phyloP scores from a whole-genome alignment of 2,329 filamentous ascomycete species.

The Knoxdaviesia capensis region DNA sequence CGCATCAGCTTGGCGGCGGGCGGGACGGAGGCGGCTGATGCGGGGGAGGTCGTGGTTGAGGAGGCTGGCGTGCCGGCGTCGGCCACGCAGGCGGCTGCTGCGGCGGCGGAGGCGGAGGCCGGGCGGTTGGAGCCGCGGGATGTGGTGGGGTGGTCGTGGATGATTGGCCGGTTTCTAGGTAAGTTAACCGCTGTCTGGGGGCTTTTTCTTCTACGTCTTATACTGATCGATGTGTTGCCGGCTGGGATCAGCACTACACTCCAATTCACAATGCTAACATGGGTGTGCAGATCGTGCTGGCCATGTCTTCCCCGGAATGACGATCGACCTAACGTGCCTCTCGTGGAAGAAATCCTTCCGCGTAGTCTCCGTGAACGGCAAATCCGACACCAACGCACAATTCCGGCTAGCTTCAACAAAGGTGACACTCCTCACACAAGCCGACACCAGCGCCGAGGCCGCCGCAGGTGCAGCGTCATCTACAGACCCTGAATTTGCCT shows the following conservation, averaged over 20 bases:
- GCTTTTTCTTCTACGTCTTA: no score
- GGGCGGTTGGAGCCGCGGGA: constrained; percentile 8
- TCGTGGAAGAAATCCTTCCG: constrained; percentile 9
- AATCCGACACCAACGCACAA: constrained; percentile 7
- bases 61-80: constrained; percentile 33
- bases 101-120: constrained; percentile 26
- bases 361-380: constrained; percentile 3
- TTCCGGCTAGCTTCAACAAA: constrained; percentile 17
- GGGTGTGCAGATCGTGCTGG: constrained; percentile 34
- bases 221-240: no score
- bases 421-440: constrained; percentile 16
- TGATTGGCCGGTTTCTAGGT: constrained; percentile 15
- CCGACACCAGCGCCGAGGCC: constrained; percentile 7
- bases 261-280: background rate
- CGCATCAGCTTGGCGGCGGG: constrained; percentile 37
- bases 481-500: constrained; percentile 5
- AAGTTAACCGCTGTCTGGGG: constrained; percentile 2
- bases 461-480: constrained; percentile 4
- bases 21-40: constrained; percentile 24
- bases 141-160: constrained; percentile 15
- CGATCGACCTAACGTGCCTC: constrained; percentile 37
- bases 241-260: no score
- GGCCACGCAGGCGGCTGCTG: constrained; percentile 36
- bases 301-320: constrained; percentile 47
- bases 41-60: constrained; percentile 36